Conservation (phyloP, 202 grass and related monocot genomes). For the Tripidium arundinaceum region DNA sequence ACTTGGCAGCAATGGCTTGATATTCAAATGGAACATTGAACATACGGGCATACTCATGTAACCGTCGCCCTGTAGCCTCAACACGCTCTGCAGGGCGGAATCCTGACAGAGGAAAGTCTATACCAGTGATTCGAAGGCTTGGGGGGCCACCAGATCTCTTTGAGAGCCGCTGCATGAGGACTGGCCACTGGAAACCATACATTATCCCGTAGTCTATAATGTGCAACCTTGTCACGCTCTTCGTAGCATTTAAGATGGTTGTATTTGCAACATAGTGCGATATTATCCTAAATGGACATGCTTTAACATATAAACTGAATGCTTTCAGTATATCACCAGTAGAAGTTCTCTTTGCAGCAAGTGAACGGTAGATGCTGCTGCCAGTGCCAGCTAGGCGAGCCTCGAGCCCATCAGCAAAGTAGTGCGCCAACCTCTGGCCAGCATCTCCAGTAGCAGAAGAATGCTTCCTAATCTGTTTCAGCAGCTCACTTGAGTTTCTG, state of each 20-base stretch:
- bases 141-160: constrained; percentile 33
- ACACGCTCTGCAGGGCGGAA: constrained; percentile 56
- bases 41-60: constrained; percentile 61
- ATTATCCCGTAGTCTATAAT: constrained; percentile 62
- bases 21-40: constrained; percentile 69
- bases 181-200: constrained; percentile 75
- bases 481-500: constrained; percentile 24
- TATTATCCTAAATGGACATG: constrained; percentile 58
- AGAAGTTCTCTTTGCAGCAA: constrained; percentile 36
- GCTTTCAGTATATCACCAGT: constrained; percentile 54
- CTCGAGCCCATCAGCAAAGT: constrained; percentile 59
- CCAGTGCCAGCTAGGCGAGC: constrained; percentile 63
- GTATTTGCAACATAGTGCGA: constrained; percentile 47
- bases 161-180: constrained; percentile 50
- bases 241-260: constrained; percentile 40
- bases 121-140: constrained; percentile 53
- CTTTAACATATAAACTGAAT: constrained; percentile 38
- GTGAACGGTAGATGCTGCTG: constrained; percentile 42
- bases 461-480: constrained; percentile 62
- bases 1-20: constrained; percentile 46
- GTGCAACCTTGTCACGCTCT: constrained; percentile 42
- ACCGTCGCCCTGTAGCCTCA: constrained; percentile 48
- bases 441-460: constrained; percentile 52
- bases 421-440: constrained; percentile 57
- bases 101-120: constrained; percentile 55